phyloP scores from a whole-genome alignment of 768 basidiomycete genomes.

The Pulveroboletus ravenelii region DNA sequence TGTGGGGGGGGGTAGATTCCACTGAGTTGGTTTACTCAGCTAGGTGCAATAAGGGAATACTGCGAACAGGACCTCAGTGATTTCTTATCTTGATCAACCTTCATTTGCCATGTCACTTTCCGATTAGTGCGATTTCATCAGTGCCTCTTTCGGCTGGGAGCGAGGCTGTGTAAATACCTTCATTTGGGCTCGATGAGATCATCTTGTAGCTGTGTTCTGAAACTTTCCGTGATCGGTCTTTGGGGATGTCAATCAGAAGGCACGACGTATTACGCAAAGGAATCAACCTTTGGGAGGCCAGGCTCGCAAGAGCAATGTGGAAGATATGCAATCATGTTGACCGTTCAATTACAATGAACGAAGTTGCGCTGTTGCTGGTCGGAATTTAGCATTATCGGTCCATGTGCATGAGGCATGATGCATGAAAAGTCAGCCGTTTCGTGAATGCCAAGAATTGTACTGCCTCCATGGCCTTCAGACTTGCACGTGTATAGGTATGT shows the following conservation, averaged over 20 bases:
- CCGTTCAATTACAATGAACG: background rate
- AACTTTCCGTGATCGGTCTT: background rate
- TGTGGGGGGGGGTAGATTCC: background rate
- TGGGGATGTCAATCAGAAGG: background rate
- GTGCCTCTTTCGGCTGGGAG: background rate
- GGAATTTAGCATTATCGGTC: background rate
- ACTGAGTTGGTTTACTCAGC: background rate
- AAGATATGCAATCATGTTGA: background rate
- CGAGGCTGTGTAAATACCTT: background rate
- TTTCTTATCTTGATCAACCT: background rate
- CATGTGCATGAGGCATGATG: background rate
- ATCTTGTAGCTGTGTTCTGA: background rate
- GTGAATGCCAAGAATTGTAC: background rate
- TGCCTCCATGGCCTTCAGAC: slow-evolving; percentile 7
- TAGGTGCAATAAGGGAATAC: background rate
- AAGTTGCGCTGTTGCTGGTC: no score
- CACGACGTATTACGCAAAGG: background rate
- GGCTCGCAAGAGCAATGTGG: background rate
- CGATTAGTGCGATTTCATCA: background rate
- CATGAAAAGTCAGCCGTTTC: background rate
- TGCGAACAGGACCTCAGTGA: background rate
- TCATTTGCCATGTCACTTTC: background rate
- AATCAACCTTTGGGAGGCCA: background rate
- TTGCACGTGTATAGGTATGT: background rate
- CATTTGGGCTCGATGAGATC: background rate